Evolutionary conservation across 2,329 filamentous ascomycete species (phyloP).

Genomic region (Aureobasidium namibiae): DNA sequence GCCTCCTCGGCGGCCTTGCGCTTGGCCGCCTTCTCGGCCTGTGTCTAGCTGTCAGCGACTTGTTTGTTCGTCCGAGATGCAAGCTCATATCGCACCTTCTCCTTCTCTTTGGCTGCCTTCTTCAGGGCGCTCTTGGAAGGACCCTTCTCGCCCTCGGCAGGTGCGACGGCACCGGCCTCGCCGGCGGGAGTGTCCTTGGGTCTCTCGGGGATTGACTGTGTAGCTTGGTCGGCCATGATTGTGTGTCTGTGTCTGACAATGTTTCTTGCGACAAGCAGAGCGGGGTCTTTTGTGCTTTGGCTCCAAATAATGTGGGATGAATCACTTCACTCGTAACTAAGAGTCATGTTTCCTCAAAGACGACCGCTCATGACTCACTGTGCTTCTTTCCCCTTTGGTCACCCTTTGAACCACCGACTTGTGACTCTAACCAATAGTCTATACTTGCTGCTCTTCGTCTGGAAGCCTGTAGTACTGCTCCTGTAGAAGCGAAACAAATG

Average conservation of each 20-base stretch:
- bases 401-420: not conserved
- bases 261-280: not conserved
- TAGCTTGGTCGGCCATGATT: slow-evolving; percentile 20
- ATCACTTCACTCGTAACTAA: not conserved
- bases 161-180: slow-evolving; percentile 14
- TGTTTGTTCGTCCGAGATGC: not conserved
- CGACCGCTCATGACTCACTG: not conserved
- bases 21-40: slow-evolving; percentile 57
- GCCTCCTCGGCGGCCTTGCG: slow-evolving; percentile 60
- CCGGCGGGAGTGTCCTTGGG: slow-evolving; percentile 22
- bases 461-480: not conserved
- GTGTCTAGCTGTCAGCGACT: slow-evolving; percentile 8
- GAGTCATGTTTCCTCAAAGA: not conserved
- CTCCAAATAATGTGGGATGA: slow-evolving; percentile 10
- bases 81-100: slow-evolving; percentile 54
- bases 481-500: not conserved
- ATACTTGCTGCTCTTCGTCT: not conserved
- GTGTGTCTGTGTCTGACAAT: not conserved
- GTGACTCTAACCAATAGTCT: not conserved
- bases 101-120: slow-evolving; percentile 84
- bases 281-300: slow-evolving; percentile 11
- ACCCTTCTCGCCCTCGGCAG: slow-evolving; percentile 32
- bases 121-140: slow-evolving; percentile 74
- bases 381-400: not conserved
- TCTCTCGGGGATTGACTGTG: slow-evolving; percentile 21